A percentile compares a stretch with the other conserved stretches of the same genome.
phyloP scores from a whole-genome alignment of 1,284 basidiomycete species.

The Mycena sp. region DNA sequence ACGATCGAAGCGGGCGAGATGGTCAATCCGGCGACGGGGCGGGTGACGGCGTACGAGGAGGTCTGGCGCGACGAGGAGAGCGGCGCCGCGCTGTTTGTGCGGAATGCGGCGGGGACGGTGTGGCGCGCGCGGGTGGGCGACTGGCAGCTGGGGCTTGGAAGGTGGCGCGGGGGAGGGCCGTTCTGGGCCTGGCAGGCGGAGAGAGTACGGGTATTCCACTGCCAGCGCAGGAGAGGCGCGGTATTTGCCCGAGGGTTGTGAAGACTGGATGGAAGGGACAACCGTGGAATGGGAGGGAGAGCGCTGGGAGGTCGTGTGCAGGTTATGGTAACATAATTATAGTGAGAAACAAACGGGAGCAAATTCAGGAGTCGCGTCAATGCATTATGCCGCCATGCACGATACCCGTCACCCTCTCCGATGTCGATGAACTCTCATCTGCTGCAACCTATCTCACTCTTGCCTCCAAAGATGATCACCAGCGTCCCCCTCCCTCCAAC shows the following conservation, averaged over 20 bases:
- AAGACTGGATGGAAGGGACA: constrained; percentile 4
- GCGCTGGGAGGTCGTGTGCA: constrained; percentile 20
- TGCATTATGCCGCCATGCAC: constrained; percentile 18
- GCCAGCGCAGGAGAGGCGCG: background rate
- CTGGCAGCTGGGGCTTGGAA: constrained; percentile 26
- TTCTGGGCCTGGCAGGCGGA: constrained; percentile 30
- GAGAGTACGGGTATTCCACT: constrained; percentile 3
- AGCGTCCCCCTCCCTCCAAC: constrained; percentile 44
- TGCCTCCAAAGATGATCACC: constrained; percentile 23
- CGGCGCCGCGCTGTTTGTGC: constrained; percentile 14
- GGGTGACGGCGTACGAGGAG: constrained; percentile 43
- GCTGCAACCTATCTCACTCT: constrained; percentile 41
- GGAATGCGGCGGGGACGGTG: constrained; percentile 2
- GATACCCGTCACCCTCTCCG: constrained; percentile 19
- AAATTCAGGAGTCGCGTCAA: constrained; percentile 16
- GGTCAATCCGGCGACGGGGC: constrained; percentile 44
- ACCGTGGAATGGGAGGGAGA: constrained; percentile 21
- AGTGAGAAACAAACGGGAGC: constrained; percentile 1
- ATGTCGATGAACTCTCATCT: constrained; percentile 39
- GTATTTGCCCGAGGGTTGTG: background rate
- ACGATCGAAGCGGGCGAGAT: constrained; percentile 46
- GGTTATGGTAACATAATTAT: no score
- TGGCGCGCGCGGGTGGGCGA: constrained; percentile 26
- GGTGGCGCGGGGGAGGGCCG: background rate
- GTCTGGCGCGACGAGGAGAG: constrained; percentile 42